Evolutionary conservation across 2,329 filamentous ascomycete genomes (phyloP).

Genomic region (Alternaria alternata): DNA sequence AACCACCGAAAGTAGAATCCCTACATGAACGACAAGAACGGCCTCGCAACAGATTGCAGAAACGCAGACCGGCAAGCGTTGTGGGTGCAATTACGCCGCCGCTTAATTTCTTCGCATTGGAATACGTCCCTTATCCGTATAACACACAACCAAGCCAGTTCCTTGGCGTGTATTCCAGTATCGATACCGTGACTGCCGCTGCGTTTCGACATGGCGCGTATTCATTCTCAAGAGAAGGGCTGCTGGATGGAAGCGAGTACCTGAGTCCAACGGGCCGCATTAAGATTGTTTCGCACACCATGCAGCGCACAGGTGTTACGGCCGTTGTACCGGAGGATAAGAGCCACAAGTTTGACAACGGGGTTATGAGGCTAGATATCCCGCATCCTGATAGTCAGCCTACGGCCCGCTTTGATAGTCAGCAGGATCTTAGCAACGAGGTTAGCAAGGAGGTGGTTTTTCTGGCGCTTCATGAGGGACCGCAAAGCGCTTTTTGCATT

Average conservation of each 20-base stretch:
- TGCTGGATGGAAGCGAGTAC: conserved; percentile 34
- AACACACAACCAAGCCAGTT: conserved; percentile 28
- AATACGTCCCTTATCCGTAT: conserved; percentile 35
- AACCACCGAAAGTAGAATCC: conserved; percentile 22
- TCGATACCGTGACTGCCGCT: conserved; percentile 28
- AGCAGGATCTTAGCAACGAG: conserved; percentile 1
- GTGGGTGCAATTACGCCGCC: not conserved
- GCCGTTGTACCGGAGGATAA: conserved; percentile 15
- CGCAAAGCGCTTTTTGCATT: conserved; percentile 25
- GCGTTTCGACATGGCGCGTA: conserved; percentile 33
- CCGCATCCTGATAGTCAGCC: conserved; percentile 29
- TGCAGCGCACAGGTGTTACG: conserved; percentile 24
- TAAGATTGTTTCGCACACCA: conserved; percentile 24
- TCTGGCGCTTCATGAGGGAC: conserved; percentile 27
- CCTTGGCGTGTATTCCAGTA: conserved; percentile 31
- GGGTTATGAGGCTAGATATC: conserved; percentile 29
- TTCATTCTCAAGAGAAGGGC: conserved; percentile 33
- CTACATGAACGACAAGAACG: conserved; percentile 18
- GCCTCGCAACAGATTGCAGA: conserved; percentile 24
- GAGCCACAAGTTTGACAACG: conserved; percentile 9
- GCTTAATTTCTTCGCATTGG: conserved; percentile 20
- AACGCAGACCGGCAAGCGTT: conserved; percentile 8
- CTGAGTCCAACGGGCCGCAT: conserved; percentile 32
- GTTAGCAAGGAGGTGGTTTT: conserved; percentile 17
- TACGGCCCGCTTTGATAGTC: conserved; percentile 8